Evolutionary conservation across 2,329 filamentous ascomycete species (phyloP), one percentile per base, ranked within the genome.

Genomic region (Magnaporthiopsis rhizophila): DNA sequence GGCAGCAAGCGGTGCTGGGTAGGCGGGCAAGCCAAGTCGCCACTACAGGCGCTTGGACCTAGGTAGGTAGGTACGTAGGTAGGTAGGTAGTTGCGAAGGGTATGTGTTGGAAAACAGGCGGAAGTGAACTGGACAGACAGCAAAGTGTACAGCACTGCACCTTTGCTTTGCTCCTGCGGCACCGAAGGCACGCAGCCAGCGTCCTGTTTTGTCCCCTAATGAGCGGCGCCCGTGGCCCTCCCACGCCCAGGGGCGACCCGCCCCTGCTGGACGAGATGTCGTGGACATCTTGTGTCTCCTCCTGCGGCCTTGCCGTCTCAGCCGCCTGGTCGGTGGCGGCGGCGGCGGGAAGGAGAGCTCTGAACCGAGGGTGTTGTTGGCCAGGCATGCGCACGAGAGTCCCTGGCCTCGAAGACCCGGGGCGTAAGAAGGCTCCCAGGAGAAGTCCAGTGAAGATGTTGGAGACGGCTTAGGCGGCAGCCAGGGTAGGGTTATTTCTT

Each of bases 101-200:
- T 45, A 45, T 15, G 15, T 15, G 38, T 13, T 15, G 15, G 13
- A 18, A 15, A 45, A 45, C 13, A 45, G 15, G 15, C 38, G 9
- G 15, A 11, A 36, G 11, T 36, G 36, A 3, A 38, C 13, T 38
- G 36, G 36, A 38, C 21, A 53, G n/a, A 53, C 21, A 53, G 21
- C 45, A 53, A 53, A n/a, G 45, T n/a, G 45, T n/a, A 21, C 45
- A n/a, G 45, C 45, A 2, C 45, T 21, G 32, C 38, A 61, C 59
- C 59, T 61, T 61, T 0, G 59, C 59, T 61, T 61, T 61, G 59
- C 59, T 61, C 38, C 45, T 62, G 36, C 61, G 61, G 30, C 61
- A 62, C 21, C 45, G 28, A 21, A 62, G 45, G 50, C 61, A 62
- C 6, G 61, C 61, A 56, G 61, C 30, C 24, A 62, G 45, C 12